Conservation (phyloP, 257 asterid genomes). For the Nicotiana knightiana region DNA sequence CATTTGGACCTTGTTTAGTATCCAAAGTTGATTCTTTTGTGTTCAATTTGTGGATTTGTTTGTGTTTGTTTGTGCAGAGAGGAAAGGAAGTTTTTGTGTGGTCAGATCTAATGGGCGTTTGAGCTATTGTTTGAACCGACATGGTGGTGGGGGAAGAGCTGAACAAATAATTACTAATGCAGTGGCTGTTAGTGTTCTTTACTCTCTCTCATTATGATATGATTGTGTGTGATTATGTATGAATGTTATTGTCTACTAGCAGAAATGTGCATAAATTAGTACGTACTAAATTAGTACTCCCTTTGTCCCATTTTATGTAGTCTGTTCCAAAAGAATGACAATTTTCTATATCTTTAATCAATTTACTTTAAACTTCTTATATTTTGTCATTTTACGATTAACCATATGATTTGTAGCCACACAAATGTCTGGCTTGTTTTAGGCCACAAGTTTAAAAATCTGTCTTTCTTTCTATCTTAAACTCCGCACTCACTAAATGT, state of each 20-base stretch:
- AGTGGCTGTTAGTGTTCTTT: constrained; percentile 43
- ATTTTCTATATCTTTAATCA: too few species aligned
- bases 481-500: too few species aligned
- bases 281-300: too few species aligned
- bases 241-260: background rate
- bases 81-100: constrained; percentile 29
- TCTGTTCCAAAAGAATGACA: too few species aligned
- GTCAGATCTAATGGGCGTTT: constrained; percentile 37
- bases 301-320: too few species aligned
- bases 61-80: constrained; percentile 32
- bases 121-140: constrained; percentile 27
- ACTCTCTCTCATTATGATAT: background rate
- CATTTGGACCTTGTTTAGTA: background rate
- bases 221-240: background rate
- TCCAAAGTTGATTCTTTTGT: background rate
- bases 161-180: constrained; percentile 38
- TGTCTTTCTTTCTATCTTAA: too few species aligned
- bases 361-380: too few species aligned
- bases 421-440: too few species aligned
- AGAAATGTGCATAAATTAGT: background rate
- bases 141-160: constrained; percentile 24
- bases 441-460: too few species aligned
- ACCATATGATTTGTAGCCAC: too few species aligned
- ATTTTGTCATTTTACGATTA: too few species aligned
- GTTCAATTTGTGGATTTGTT: background rate